Percentiles rank a stretch among this genome's conserved stretches.
Conservation (phyloP, 352 stramenopile species). For the Pilasporangium apinafurcum region DNA sequence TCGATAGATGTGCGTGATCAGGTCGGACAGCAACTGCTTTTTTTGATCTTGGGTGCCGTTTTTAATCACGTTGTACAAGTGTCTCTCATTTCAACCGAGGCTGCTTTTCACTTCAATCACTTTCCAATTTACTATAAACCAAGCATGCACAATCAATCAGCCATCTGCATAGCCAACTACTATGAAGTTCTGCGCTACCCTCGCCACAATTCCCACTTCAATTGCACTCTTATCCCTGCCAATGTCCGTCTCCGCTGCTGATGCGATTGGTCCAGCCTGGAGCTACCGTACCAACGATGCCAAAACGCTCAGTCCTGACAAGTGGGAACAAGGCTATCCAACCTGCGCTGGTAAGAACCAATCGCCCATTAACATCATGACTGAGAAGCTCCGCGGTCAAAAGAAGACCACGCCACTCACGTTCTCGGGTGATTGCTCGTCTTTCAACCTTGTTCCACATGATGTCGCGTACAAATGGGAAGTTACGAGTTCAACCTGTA, state of each 20-base stretch:
- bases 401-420: neutral
- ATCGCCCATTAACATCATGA: conserved; percentile 16
- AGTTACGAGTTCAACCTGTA: neutral
- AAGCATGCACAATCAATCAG: too few species aligned
- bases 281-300: conserved; percentile 9
- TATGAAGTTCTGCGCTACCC: conserved; percentile 3
- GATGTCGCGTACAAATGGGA: conserved; percentile 9
- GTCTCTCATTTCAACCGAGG: too few species aligned
- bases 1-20: too few species aligned
- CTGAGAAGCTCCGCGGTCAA: neutral
- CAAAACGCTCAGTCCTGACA: conserved; percentile 6
- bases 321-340: conserved; percentile 11
- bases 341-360: conserved; percentile 18
- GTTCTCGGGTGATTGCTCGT: conserved; percentile 3
- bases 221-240: neutral
- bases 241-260: neutral
- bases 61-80: too few species aligned
- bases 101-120: too few species aligned
- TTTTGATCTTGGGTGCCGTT: too few species aligned
- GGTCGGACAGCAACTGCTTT: too few species aligned
- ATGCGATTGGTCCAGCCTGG: neutral
- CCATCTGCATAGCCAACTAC: neutral
- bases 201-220: neutral
- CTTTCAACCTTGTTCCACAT: conserved; percentile 4
- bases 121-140: too few species aligned